phyloP scores from a whole-genome alignment of 2,329 filamentous ascomycete species.

The Dactylellina leptospora region DNA sequence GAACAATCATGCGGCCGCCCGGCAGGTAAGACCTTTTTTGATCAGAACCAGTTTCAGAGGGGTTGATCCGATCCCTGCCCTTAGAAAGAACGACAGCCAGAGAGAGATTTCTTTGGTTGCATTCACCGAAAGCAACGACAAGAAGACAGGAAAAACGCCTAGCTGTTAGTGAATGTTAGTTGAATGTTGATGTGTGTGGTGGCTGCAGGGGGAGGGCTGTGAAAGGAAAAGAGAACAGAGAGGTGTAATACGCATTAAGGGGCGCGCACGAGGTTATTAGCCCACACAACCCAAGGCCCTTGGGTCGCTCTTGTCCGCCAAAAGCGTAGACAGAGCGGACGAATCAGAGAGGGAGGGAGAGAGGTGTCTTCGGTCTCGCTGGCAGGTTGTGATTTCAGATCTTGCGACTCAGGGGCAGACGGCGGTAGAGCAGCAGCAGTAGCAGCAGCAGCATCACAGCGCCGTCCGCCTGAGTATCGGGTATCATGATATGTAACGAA shows the following conservation, averaged over 20 bases:
- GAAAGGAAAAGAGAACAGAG: conserved; percentile 25
- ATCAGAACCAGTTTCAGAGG: conserved; percentile 36
- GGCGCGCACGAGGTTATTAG: conserved; percentile 21
- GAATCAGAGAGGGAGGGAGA: conserved; percentile 21
- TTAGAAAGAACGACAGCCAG: not conserved
- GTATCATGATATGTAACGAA: no score
- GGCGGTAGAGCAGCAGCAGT: no score
- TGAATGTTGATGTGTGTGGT: not conserved
- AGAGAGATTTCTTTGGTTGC: conserved; percentile 8
- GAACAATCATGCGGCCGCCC: conserved; percentile 32
- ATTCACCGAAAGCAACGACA: conserved; percentile 10
- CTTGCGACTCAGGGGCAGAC: not conserved
- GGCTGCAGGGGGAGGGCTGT: conserved; percentile 16
- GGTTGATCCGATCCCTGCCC: conserved; percentile 14
- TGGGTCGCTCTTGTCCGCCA: conserved; percentile 30
- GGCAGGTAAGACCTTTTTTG: conserved; percentile 32
- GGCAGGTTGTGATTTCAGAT: conserved; percentile 1
- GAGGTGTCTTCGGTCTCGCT: not conserved
- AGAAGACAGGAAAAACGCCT: not conserved
- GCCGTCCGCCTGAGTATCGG: no score
- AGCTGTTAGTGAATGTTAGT: not conserved
- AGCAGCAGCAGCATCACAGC: no score
- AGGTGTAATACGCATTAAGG: conserved; percentile 29
- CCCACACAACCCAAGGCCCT: conserved; percentile 6
- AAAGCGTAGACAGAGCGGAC: conserved; percentile 26